Conservation (phyloP, 129 eudicot genomes). For the sunflower (Helianthus annuus) region DNA sequence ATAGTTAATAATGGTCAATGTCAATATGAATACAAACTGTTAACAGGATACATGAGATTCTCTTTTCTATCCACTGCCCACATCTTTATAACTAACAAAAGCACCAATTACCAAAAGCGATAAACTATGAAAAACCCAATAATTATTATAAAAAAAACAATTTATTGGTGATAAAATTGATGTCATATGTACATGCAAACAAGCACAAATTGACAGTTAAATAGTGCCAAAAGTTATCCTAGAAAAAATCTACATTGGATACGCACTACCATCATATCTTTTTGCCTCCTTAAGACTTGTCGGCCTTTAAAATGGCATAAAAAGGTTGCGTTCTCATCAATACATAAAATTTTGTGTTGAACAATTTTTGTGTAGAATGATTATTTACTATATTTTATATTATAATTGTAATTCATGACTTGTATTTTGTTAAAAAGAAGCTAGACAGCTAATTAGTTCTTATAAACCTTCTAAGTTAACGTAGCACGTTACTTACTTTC, state of each 20-base stretch:
- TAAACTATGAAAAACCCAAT: neutral
- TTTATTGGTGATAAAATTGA: constrained; percentile 2
- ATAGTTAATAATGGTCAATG: too few relatives aligned
- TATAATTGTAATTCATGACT: neutral
- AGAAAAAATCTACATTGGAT: neutral
- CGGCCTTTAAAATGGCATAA: constrained; percentile 5
- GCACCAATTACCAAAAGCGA: neutral
- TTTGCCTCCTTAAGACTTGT: neutral
- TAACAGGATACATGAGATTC: too few relatives aligned
- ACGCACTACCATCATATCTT: neutral
- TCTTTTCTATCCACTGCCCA: too few relatives aligned
- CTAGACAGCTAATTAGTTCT: too few relatives aligned
- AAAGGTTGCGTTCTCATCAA: neutral
- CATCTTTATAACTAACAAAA: too few relatives aligned
- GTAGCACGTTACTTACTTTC: too few relatives aligned
- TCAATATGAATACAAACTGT: too few relatives aligned
- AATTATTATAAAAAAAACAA: neutral
- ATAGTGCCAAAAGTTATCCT: neutral
- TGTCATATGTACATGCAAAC: neutral
- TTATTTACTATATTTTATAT: neutral
- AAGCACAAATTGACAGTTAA: neutral
- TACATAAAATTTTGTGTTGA: neutral
- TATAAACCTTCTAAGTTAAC: too few relatives aligned
- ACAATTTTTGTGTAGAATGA: neutral
- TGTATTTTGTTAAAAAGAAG: neutral